These are phyloP conservation scores for Naganishia vishniacii DNA, from an alignment of 768 basidiomycete species.

Conservation along the genomic window DNA sequence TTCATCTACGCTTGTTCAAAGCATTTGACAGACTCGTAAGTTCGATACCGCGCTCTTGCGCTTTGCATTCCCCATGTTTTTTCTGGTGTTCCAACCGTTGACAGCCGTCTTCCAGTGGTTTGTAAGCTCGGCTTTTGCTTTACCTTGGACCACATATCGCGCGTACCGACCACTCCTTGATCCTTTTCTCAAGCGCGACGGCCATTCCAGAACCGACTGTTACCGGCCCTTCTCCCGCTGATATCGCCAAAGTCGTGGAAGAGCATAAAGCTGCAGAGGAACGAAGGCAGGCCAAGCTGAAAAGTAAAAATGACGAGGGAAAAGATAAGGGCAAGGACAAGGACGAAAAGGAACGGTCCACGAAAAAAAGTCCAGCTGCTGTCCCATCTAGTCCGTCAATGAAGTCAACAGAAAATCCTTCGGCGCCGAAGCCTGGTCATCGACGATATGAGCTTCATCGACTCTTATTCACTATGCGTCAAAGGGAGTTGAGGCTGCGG, in stretches of 20 bases:
- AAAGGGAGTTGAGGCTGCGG: conserved; percentile 63
- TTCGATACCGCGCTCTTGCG: conserved; percentile 48
- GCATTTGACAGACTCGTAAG: conserved; percentile 76
- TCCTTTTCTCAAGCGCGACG: conserved; percentile 29
- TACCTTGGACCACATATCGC: background rate
- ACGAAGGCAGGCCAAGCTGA: conserved; percentile 58
- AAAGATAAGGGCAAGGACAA: conserved; percentile 39
- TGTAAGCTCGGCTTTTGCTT: conserved; percentile 23
- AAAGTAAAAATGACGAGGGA: conserved; percentile 31
- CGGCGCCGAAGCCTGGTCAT: conserved; percentile 51
- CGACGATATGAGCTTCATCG: conserved; percentile 75
- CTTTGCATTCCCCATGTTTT: too few species aligned
- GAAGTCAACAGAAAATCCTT: conserved; percentile 25
- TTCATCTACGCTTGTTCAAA: conserved; percentile 76
- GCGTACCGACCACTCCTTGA: background rate
- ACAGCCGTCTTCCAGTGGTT: too few species aligned
- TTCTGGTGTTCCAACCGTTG: too few species aligned
- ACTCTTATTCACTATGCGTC: conserved; percentile 73
- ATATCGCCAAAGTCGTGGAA: conserved; percentile 52
- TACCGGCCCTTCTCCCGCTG: conserved; percentile 45
- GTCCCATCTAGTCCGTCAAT: conserved; percentile 30
- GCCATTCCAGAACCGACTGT: conserved; percentile 26
- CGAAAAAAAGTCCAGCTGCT: conserved; percentile 48
- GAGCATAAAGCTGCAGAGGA: conserved; percentile 73
- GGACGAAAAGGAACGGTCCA: conserved; percentile 35